Conservation (phyloP, 352 stramenopile genomes). For the Phytophthora pseudosyringae region DNA sequence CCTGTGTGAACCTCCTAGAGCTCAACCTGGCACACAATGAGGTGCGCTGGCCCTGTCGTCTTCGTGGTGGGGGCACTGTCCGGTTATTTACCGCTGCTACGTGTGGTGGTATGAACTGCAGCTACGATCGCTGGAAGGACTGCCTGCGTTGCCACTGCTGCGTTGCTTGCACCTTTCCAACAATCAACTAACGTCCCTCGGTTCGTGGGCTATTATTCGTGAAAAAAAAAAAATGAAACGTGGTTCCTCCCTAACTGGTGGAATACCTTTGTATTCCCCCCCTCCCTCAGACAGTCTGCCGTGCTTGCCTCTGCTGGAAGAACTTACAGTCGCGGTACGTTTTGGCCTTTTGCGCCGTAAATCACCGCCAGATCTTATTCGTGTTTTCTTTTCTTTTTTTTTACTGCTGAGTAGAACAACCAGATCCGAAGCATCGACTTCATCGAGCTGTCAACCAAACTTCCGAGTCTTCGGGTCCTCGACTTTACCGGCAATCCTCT, state of each 20-base stretch:
- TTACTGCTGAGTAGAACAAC: conserved; percentile 48
- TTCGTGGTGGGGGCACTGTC: not conserved
- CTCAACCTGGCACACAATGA: conserved; percentile 67
- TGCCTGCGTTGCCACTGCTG: conserved; percentile 53
- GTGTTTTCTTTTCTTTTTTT: not conserved
- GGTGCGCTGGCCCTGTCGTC: conserved; percentile 24
- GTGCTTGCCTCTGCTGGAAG: conserved; percentile 50
- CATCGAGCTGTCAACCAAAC: conserved; percentile 35
- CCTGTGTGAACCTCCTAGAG: conserved; percentile 59
- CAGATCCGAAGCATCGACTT: conserved; percentile 57
- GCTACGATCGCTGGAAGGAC: conserved; percentile 49
- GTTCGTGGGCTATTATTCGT: conserved; percentile 26
- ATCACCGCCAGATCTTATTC: not conserved
- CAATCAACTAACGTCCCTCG: conserved; percentile 57
- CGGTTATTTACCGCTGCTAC: not conserved
- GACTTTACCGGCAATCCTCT: conserved; percentile 50
- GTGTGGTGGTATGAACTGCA: conserved; percentile 14
- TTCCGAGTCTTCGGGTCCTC: conserved; percentile 59
- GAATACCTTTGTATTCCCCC: not conserved
- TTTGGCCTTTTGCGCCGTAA: not conserved
- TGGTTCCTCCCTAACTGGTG: not conserved
- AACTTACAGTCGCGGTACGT: conserved; percentile 57
- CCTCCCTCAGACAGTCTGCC: conserved; percentile 52
- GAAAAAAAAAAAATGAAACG: not conserved
- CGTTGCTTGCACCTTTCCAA: conserved; percentile 53